Percentiles rank a stretch among this genome's conserved stretches.
Evolutionary conservation across 805 yeast genomes (phyloP).

Genomic region (Saccharomycopsis selenospora): DNA sequence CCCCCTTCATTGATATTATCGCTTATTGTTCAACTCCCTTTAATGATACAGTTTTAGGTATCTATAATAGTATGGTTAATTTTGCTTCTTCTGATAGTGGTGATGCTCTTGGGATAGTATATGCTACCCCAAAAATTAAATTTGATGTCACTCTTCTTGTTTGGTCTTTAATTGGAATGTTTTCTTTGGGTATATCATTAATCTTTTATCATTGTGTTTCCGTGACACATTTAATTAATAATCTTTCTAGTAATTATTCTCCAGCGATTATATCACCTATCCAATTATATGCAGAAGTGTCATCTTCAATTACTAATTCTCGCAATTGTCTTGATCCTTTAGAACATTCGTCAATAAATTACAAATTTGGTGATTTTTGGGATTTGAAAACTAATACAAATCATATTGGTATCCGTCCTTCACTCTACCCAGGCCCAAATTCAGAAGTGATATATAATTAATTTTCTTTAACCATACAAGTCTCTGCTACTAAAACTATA

Average conservation of each 20-base stretch:
- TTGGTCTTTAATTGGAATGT: neutral
- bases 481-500: no score
- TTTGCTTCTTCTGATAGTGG: neutral
- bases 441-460: neutral
- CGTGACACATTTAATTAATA: neutral
- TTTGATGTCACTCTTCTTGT: neutral
- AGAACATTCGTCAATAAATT: neutral
- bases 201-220: neutral
- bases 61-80: neutral
- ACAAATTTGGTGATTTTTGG: neutral
- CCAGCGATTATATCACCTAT: neutral
- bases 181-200: neutral
- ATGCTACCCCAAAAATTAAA: neutral
- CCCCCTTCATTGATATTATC: neutral
- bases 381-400: neutral
- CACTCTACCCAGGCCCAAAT: neutral
- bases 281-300: neutral
- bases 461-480: no score
- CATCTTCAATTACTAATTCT: neutral
- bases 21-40: neutral
- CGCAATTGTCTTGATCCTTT: constrained; percentile 2
- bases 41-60: neutral
- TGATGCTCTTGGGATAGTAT: neutral
- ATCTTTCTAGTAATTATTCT: neutral
- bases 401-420: neutral